phyloP scores from a whole-genome alignment of 495 filamentous ascomycete genomes.

The Acidomyces sp. region DNA sequence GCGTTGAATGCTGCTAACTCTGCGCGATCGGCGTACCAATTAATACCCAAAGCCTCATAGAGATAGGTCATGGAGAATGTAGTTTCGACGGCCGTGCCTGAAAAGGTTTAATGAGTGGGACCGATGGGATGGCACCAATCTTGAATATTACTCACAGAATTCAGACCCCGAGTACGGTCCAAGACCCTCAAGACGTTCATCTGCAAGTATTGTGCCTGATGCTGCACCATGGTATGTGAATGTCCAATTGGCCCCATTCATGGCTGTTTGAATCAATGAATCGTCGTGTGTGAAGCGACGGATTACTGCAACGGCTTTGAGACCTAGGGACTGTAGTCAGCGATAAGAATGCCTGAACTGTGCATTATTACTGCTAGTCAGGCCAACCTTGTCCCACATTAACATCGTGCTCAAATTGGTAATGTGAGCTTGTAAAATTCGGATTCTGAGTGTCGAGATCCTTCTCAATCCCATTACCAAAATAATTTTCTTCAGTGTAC shows the following conservation, averaged over 20 bases:
- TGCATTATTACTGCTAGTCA: no score
- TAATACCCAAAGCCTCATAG: slow-evolving; percentile 33
- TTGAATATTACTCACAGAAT: slow-evolving; percentile 15
- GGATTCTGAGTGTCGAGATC: slow-evolving; percentile 31
- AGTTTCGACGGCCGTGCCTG: slow-evolving; percentile 16
- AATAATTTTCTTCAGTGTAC: slow-evolving; percentile 26
- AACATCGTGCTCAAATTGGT: slow-evolving; percentile 36
- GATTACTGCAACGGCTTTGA: slow-evolving; percentile 35
- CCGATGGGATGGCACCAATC: neutral
- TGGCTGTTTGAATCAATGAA: slow-evolving; percentile 28
- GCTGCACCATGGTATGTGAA: slow-evolving; percentile 34
- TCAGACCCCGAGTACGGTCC: slow-evolving; percentile 20
- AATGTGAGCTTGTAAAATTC: slow-evolving; percentile 18
- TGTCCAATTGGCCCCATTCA: slow-evolving; percentile 36
- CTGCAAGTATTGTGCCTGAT: slow-evolving; percentile 24
- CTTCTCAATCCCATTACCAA: slow-evolving; percentile 10
- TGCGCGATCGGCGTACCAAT: slow-evolving; percentile 41
- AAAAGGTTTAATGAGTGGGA: neutral
- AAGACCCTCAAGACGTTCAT: slow-evolving; percentile 23
- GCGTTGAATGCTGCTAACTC: slow-evolving; percentile 50
- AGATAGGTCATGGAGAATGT: slow-evolving; percentile 27
- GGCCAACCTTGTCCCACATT: slow-evolving; percentile 36
- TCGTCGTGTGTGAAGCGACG: slow-evolving; percentile 32
- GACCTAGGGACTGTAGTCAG: slow-evolving; percentile 8
- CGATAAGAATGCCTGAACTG: neutral